Percentiles rank a stretch among this genome's conserved stretches.
phyloP scores from a whole-genome alignment of 116 monocot species.

The Posidonia oceanica region DNA sequence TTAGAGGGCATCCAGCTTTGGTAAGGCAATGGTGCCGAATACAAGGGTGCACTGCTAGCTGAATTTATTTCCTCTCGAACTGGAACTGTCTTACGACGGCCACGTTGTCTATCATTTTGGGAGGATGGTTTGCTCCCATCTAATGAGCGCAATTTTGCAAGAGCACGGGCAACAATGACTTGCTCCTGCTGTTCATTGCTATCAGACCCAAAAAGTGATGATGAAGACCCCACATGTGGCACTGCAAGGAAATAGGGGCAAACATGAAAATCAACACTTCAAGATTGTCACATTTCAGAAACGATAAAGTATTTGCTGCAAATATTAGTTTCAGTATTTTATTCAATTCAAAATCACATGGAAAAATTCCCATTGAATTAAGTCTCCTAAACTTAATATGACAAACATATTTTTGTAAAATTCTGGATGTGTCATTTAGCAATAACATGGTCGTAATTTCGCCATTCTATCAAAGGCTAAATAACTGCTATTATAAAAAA shows the following conservation, averaged over 20 bases:
- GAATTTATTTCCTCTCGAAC: background rate
- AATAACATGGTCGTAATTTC: no score
- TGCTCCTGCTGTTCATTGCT: constrained; percentile 39
- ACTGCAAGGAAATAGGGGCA: constrained; percentile 16
- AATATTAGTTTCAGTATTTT: background rate
- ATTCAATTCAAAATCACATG: background rate
- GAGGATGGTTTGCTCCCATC: constrained; percentile 13
- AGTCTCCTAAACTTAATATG: background rate
- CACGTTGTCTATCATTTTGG: constrained; percentile 12
- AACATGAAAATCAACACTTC: no score
- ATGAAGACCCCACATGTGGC: constrained; percentile 22
- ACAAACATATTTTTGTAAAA: background rate
- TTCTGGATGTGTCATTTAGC: no score
- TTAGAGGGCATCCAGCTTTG: constrained; percentile 19
- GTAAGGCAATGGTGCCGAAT: constrained; percentile 6
- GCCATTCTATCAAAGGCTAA: no score
- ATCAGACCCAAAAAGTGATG: constrained; percentile 21
- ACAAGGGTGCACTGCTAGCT: constrained; percentile 13
- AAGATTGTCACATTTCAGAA: background rate
- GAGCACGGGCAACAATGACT: constrained; percentile 24
- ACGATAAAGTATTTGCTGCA: background rate
- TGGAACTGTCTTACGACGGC: background rate
- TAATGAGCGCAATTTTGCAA: constrained; percentile 24
- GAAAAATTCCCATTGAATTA: background rate
- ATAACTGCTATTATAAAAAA: no score